Conservation (phyloP, 192 early-diverging fungal genomes). For the Obelidium mucronatum region DNA sequence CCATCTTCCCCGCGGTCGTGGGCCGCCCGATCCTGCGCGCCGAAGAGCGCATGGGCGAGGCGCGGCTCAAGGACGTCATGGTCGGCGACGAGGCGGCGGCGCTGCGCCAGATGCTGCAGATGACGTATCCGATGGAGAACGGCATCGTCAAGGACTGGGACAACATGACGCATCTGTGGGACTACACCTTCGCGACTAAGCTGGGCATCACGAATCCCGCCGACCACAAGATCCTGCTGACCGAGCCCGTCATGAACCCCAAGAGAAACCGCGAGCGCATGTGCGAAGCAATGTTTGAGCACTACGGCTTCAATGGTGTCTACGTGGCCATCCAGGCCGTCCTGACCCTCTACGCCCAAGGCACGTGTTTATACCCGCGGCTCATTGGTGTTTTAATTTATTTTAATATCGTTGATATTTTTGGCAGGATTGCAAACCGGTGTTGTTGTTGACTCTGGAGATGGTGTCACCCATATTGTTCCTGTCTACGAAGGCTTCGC, state of each 20-base stretch:
- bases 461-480: slow-evolving; percentile 99
- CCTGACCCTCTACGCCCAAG: slow-evolving; percentile 97
- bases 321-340: slow-evolving; percentile 98
- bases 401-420: no score
- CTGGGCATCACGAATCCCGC: slow-evolving; percentile 81
- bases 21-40: slow-evolving; percentile 97
- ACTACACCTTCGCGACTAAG: slow-evolving; percentile 96
- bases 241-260: slow-evolving; percentile 97
- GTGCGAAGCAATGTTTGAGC: slow-evolving; percentile 96
- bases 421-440: slow-evolving; percentile 92
- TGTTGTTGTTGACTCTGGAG: slow-evolving; percentile 98
- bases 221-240: slow-evolving; percentile 93
- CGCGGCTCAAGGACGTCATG: slow-evolving; percentile 93
- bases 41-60: slow-evolving; percentile 83
- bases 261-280: slow-evolving; percentile 90
- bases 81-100: slow-evolving; percentile 97
- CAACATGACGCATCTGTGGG: slow-evolving; percentile 94
- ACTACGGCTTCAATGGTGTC: slow-evolving; percentile 91
- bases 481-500: slow-evolving; percentile 98
- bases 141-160: slow-evolving; percentile 98
- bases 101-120: slow-evolving; percentile 85
- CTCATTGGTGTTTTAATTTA: no score
- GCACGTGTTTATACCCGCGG: slow-evolving; percentile 60
- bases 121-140: slow-evolving; percentile 99
- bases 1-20: slow-evolving; percentile 97